Evolutionary conservation across 1,139 yeast species (phyloP), one percentile per base, ranked within the genome.

Genomic region (Saccharomycopsis crataegensis): DNA sequence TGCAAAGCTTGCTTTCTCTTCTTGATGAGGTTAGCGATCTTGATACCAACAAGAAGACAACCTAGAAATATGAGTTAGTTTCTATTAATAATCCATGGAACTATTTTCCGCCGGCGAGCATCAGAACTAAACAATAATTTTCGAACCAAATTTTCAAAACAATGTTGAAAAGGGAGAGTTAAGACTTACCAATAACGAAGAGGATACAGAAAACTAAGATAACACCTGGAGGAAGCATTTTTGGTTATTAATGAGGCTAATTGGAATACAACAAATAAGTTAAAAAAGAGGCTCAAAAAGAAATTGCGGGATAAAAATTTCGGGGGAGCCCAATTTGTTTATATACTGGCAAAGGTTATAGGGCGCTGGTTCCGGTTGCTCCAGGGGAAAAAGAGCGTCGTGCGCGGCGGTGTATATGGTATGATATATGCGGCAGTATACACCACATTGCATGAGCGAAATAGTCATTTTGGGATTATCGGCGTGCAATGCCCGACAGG

Each of bases 181-280:
- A 43, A 14, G n/a, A 65, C 68, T 49, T 59, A 64, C 69, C 69
- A 55, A 67, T 64, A 47, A 66, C 66, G 55, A 65, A 65, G 53
- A 68, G 43, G 57, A 68, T 63, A 61, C 67, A 61, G 63, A 68
- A 66, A 49, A 68, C 71, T 51, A 68, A 67, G 59, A 68, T 68
- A 53, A 68, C 71, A 52, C 71, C 71, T 51, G 67, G 62, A 53
- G 71, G 71, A 58, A 68, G 60, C 71, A 68, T 68, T 58, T 38
- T 61, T 55, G 49, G 36, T 40, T 43, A 41, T 36, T 48, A 36
- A 49, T 46, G 38, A 16, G n/a, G 7, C 7, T 28, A 36, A 22
- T 42, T 44, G 33, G 16, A 22, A 12, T n/a, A 17, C 42, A n/a
- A 42, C n/a, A 46, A 40, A 28, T 14, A 32, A 22, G 36, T 40